Conservation (phyloP, 75 land plant species). For the Pseudotsuga menziesii region DNA sequence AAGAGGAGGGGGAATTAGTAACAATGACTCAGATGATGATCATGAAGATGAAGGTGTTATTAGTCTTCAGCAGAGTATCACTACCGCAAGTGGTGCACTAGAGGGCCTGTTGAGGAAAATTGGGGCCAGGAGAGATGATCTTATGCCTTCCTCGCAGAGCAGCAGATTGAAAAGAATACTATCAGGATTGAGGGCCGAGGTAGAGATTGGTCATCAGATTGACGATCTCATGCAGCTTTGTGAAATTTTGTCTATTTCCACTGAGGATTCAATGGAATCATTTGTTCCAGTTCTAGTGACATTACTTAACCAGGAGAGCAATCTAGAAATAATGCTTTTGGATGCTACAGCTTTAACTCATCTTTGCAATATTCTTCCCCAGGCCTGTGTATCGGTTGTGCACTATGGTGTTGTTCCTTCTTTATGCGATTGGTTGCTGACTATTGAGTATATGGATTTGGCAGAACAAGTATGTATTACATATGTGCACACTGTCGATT, state of each 20-base stretch:
- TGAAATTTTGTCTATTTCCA: slow-evolving; percentile 7
- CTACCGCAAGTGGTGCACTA: slow-evolving; percentile 20
- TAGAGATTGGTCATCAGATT: slow-evolving; percentile 16
- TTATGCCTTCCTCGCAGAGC: slow-evolving; percentile 16
- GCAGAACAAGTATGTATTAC: slow-evolving; percentile 76
- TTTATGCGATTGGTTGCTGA: too few species aligned
- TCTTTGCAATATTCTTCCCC: too few species aligned
- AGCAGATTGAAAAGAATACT: slow-evolving; percentile 26
- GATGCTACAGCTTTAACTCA: slow-evolving; percentile 48
- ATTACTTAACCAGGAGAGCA: slow-evolving; percentile 28
- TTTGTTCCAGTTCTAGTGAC: slow-evolving; percentile 34
- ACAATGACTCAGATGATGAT: too few species aligned
- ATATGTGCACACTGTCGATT: neutral
- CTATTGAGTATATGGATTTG: slow-evolving; percentile 49
- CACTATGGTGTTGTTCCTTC: slow-evolving; percentile 11
- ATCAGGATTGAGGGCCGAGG: slow-evolving; percentile 13
- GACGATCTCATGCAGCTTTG: slow-evolving; percentile 54
- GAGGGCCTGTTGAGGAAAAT: slow-evolving; percentile 9
- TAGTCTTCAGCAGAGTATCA: slow-evolving; percentile 1
- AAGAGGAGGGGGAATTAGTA: too few species aligned
- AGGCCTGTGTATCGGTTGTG: slow-evolving; percentile 32
- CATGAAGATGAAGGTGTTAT: too few species aligned
- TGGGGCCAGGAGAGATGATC: neutral
- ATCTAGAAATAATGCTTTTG: slow-evolving; percentile 50
- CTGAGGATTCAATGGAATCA: slow-evolving; percentile 22